A percentile compares a stretch with the other conserved stretches of the same genome.
phyloP scores from a whole-genome alignment of 2,329 filamentous ascomycete species.

The Cladosporium velox region DNA sequence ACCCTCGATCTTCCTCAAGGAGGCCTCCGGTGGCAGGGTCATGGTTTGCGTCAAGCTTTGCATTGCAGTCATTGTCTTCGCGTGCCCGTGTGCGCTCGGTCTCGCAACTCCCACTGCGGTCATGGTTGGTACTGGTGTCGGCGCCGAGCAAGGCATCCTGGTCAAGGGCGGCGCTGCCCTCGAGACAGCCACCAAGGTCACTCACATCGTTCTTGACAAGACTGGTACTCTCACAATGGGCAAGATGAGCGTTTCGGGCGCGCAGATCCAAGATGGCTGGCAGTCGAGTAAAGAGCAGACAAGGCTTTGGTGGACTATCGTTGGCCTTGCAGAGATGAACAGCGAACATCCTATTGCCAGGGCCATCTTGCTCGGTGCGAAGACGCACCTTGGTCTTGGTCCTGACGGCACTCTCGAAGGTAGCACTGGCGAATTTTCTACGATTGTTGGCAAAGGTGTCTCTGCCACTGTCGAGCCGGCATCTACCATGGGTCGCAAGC shows the following conservation, averaged over 20 bases:
- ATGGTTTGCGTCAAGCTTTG: conserved; percentile 98
- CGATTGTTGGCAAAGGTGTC: conserved; percentile 81
- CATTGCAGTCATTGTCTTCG: conserved; percentile 97
- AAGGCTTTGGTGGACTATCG: conserved; percentile 90
- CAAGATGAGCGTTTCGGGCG: conserved; percentile 86
- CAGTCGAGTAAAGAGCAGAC: conserved; percentile 65
- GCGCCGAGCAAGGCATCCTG: conserved; percentile 93
- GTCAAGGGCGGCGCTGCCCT: conserved; percentile 94
- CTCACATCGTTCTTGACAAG: conserved; percentile 90
- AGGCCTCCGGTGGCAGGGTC: conserved; percentile 80
- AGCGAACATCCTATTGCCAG: conserved; percentile 96
- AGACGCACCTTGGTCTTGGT: conserved; percentile 71
- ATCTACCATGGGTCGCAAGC: conserved; percentile 64
- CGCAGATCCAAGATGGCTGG: conserved; percentile 70
- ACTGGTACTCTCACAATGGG: conserved; percentile 93
- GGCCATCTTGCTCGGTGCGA: conserved; percentile 76
- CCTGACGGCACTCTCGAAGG: conserved; percentile 77
- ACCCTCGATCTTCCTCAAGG: conserved; percentile 82
- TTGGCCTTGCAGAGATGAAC: conserved; percentile 92
- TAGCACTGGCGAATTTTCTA: conserved; percentile 80
- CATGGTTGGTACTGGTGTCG: conserved; percentile 98
- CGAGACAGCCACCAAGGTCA: conserved; percentile 87
- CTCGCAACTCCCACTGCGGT: conserved; percentile 94
- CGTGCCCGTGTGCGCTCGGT: conserved; percentile 94
- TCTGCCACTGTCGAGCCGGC: conserved; percentile 78